Percentiles rank a stretch among this genome's conserved stretches.
phyloP scores from a whole-genome alignment of 768 basidiomycete species.

The Coprinopsis sp. region DNA sequence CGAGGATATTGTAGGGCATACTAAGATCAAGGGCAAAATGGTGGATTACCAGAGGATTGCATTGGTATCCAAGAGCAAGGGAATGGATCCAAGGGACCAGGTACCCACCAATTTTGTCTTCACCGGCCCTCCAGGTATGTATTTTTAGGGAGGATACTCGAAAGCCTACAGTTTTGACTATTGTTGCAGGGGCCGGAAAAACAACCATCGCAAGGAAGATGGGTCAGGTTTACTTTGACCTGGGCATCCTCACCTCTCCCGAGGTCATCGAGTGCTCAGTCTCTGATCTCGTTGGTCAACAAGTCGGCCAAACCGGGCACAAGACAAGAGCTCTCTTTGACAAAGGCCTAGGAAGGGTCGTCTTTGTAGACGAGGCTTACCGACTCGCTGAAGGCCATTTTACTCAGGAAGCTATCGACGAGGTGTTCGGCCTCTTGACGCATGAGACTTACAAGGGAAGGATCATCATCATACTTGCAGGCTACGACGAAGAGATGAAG shows the following conservation, averaged over 20 bases:
- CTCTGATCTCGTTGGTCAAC: conserved; percentile 64
- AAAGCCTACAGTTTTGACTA: background rate
- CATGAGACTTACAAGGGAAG: conserved; percentile 52
- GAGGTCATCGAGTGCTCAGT: conserved; percentile 67
- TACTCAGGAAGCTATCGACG: conserved; percentile 69
- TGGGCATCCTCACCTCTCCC: conserved; percentile 41
- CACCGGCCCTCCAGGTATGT: conserved; percentile 66
- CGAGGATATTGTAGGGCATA: conserved; percentile 58
- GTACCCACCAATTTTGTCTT: conserved; percentile 69
- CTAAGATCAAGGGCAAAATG: conserved; percentile 46
- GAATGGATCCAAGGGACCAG: conserved; percentile 40
- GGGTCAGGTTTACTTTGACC: conserved; percentile 55
- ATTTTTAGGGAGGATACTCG: background rate
- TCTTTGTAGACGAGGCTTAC: conserved; percentile 74
- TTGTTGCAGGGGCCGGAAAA: conserved; percentile 50
- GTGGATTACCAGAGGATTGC: conserved; percentile 49
- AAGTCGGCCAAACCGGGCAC: conserved; percentile 68
- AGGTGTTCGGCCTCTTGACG: conserved; percentile 61
- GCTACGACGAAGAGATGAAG: conserved; percentile 68
- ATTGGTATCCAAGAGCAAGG: conserved; percentile 32
- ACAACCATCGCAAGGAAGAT: conserved; percentile 57
- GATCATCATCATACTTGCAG: conserved; percentile 63
- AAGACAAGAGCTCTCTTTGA: conserved; percentile 58
- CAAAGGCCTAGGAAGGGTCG: conserved; percentile 60
- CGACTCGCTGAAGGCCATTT: conserved; percentile 57